Evolutionary conservation across 495 filamentous ascomycete species (phyloP).

Genomic region (Podospora australis): DNA sequence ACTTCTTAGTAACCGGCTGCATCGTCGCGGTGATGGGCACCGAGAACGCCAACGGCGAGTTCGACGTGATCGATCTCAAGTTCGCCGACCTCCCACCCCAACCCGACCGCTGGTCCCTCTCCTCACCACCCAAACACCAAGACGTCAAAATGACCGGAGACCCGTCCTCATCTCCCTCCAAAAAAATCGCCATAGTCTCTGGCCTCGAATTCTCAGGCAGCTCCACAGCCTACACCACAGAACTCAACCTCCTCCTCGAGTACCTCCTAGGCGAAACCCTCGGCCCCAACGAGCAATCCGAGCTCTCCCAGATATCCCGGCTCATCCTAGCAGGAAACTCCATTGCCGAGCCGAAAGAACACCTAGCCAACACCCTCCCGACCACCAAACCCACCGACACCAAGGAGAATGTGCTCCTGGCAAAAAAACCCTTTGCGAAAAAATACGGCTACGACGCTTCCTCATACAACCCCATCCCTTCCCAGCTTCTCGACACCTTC

Average conservation of each 20-base stretch:
- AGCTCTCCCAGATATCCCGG: conserved; percentile 65
- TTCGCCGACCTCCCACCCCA: conserved; percentile 81
- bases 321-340: conserved; percentile 92
- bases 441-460: conserved; percentile 94
- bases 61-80: conserved; percentile 84
- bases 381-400: conserved; percentile 27
- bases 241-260: conserved; percentile 73
- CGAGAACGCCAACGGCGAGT: conserved; percentile 84
- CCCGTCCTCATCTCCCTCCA: conserved; percentile 31
- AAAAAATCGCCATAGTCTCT: conserved; percentile 82
- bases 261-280: conserved; percentile 80
- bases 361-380: conserved; percentile 20
- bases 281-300: conserved; percentile 48
- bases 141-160: conserved; percentile 41
- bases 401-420: no score
- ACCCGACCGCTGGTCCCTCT: conserved; percentile 65
- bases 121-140: conserved; percentile 30
- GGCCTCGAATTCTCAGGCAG: conserved; percentile 76
- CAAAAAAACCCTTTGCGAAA: no score
- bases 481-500: conserved; percentile 76
- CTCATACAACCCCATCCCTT: conserved; percentile 78
- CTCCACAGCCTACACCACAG: conserved; percentile 58
- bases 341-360: conserved; percentile 37
- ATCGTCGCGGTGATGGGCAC: conserved; percentile 89
- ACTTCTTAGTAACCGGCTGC: conserved; percentile 80